A percentile compares a stretch with the other conserved stretches of the same genome.
These are phyloP conservation scores for Chenopodium suecicum DNA, from an alignment of 148 eudicot genomes.

Conservation along the genomic window DNA sequence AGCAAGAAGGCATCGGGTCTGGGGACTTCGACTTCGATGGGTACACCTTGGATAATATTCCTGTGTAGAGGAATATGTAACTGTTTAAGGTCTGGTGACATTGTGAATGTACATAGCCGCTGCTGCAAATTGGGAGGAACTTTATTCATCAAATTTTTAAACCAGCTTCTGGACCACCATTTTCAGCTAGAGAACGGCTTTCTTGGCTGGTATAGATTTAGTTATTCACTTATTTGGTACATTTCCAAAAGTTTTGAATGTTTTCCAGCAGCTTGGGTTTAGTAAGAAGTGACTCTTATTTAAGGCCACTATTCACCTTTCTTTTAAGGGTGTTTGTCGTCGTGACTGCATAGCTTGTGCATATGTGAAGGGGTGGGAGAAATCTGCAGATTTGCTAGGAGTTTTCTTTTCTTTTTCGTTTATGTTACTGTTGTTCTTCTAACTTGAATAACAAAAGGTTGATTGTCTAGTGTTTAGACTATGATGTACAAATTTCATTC, in stretches of 20 bases:
- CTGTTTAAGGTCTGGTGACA: slow-evolving; percentile 14
- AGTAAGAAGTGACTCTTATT: not conserved
- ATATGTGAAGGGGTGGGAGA: slow-evolving; percentile 30
- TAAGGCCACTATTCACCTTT: slow-evolving; percentile 6
- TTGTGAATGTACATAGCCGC: slow-evolving; percentile 45
- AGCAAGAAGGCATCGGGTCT: slow-evolving; percentile 57
- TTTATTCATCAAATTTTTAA: slow-evolving; percentile 6
- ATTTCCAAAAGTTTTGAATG: slow-evolving; percentile 19
- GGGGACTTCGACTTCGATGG: slow-evolving; percentile 69
- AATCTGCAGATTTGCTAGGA: slow-evolving; percentile 35
- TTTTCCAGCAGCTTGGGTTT: slow-evolving; percentile 20
- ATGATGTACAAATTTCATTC: slow-evolving; percentile 44
- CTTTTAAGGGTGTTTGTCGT: not conserved
- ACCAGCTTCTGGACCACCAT: slow-evolving; percentile 5
- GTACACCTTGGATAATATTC: slow-evolving; percentile 54
- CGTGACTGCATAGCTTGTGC: slow-evolving; percentile 31
- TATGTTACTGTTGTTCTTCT: slow-evolving; percentile 11
- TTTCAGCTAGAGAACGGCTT: slow-evolving; percentile 14
- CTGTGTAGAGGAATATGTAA: slow-evolving; percentile 29
- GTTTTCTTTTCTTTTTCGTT: not conserved
- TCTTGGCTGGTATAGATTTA: slow-evolving; percentile 23
- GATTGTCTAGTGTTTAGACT: slow-evolving; percentile 23
- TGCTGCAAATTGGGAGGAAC: slow-evolving; percentile 27
- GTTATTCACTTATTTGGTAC: slow-evolving; percentile 15
- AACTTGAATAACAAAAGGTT: slow-evolving; percentile 31